These are phyloP conservation scores for Stenogyne calaminthoides DNA, from an alignment of 305 asterid species.

Conservation along the genomic window DNA sequence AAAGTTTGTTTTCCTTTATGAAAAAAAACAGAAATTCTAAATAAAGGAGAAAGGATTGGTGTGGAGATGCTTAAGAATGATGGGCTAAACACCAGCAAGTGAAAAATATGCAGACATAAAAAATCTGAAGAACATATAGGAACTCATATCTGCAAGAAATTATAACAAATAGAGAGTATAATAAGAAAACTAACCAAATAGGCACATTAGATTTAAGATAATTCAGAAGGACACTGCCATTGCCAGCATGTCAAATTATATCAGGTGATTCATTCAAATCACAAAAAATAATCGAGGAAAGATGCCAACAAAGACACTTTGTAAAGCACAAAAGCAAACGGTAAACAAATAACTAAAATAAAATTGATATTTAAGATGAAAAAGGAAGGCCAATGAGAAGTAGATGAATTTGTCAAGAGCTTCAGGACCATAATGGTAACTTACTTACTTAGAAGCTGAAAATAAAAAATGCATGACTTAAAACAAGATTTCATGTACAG, in stretches of 20 bases:
- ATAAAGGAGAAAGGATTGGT: background rate
- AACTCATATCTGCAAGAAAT: background rate
- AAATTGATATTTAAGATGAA: too few species aligned
- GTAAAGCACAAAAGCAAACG: background rate
- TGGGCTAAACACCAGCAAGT: background rate
- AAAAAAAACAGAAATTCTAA: background rate
- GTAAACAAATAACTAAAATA: too few species aligned
- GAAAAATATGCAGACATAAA: background rate
- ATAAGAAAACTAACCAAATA: background rate
- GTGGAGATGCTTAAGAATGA: background rate
- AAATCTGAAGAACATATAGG: background rate
- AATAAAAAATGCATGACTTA: background rate
- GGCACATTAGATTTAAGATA: background rate
- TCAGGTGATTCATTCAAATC: background rate
- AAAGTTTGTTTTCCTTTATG: background rate
- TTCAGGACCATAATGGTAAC: too few species aligned
- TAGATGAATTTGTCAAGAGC: too few species aligned
- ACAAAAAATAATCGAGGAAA: constrained; percentile 1
- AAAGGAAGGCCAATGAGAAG: too few species aligned
- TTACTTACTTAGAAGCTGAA: background rate
- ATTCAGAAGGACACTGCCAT: constrained; percentile 5
- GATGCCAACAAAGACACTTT: constrained; percentile 9
- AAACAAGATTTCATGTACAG: background rate
- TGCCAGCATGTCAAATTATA: background rate
- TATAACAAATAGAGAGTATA: background rate